Conservation (phyloP, 164 flowering plant species). For the Malania oleifera region DNA sequence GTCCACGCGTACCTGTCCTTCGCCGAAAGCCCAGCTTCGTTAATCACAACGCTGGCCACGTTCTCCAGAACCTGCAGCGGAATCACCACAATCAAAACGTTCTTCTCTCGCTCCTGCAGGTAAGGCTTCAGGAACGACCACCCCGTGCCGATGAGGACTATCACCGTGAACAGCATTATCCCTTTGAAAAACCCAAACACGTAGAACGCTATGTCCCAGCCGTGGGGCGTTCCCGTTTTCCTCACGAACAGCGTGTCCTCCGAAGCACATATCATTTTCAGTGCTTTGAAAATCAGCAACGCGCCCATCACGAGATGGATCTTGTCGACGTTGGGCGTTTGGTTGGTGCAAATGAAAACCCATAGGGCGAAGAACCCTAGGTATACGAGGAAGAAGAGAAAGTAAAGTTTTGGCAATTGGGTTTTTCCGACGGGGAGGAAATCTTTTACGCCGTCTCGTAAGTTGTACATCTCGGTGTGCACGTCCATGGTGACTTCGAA, state of each 20-base stretch:
- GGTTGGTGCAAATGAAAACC: conserved; percentile 25
- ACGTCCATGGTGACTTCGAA: conserved; percentile 33
- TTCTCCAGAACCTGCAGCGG: conserved; percentile 42
- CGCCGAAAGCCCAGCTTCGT: conserved; percentile 28
- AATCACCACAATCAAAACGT: conserved; percentile 32
- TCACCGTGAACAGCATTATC: conserved; percentile 35
- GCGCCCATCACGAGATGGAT: conserved; percentile 39
- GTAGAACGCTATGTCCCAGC: conserved; percentile 40
- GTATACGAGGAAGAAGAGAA: conserved; percentile 23
- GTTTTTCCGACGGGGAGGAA: conserved; percentile 34
- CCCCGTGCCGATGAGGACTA: conserved; percentile 40
- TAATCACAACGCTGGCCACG: conserved; percentile 29
- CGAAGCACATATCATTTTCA: conserved; percentile 35
- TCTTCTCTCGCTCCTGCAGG: conserved; percentile 38
- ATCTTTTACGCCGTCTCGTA: conserved; percentile 20
- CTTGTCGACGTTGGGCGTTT: conserved; percentile 20
- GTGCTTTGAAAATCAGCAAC: conserved; percentile 26
- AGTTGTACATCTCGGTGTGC: conserved; percentile 33
- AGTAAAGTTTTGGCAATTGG: conserved; percentile 25
- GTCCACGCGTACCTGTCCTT: conserved; percentile 44
- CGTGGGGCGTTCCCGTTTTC: conserved; percentile 37
- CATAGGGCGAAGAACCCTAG: conserved; percentile 14
- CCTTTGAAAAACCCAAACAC: conserved; percentile 39
- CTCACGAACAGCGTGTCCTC: conserved; percentile 27
- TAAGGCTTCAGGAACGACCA: conserved; percentile 47